A percentile compares a stretch with the other conserved stretches of the same genome.
Evolutionary conservation across 2,329 filamentous ascomycete genomes (phyloP).

Genomic region (Botrytis pseudocinerea): DNA sequence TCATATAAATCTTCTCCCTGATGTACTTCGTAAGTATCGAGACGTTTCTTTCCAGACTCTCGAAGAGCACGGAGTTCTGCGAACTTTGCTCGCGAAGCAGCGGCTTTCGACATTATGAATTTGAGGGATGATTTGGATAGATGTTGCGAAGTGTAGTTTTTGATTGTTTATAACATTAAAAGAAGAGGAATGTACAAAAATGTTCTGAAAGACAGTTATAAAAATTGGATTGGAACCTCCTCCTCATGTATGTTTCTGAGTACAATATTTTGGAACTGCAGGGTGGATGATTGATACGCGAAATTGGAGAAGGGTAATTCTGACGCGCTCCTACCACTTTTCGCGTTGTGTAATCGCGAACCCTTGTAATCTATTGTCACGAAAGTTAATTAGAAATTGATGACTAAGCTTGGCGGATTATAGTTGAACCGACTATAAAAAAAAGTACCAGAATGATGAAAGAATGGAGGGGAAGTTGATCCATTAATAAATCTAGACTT

Average conservation of each 20-base stretch:
- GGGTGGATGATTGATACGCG: constrained; percentile 11
- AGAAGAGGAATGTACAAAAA: background rate
- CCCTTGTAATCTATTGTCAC: constrained; percentile 24
- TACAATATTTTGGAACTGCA: background rate
- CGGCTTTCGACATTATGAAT: constrained; percentile 41
- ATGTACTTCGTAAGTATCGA: constrained; percentile 82
- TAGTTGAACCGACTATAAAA: background rate
- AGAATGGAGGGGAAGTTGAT: background rate
- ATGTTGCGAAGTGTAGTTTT: constrained; percentile 4
- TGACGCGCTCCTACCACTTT: constrained; percentile 13
- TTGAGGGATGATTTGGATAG: background rate
- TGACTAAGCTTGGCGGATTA: background rate
- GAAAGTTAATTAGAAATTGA: constrained; percentile 4
- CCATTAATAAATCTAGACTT: background rate
- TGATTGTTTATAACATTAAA: background rate
- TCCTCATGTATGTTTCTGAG: background rate
- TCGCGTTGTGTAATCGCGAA: constrained; percentile 24
- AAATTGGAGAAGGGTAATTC: constrained; percentile 9
- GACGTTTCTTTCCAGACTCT: constrained; percentile 85
- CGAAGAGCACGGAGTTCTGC: constrained; percentile 83
- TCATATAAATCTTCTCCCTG: constrained; percentile 88
- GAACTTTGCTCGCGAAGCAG: constrained; percentile 49
- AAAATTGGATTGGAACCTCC: background rate
- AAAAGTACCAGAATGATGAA: constrained; percentile 8
- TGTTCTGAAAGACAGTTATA: background rate